Evolutionary conservation across 768 basidiomycete species (phyloP).

Genomic region (Leccinum broughii): DNA sequence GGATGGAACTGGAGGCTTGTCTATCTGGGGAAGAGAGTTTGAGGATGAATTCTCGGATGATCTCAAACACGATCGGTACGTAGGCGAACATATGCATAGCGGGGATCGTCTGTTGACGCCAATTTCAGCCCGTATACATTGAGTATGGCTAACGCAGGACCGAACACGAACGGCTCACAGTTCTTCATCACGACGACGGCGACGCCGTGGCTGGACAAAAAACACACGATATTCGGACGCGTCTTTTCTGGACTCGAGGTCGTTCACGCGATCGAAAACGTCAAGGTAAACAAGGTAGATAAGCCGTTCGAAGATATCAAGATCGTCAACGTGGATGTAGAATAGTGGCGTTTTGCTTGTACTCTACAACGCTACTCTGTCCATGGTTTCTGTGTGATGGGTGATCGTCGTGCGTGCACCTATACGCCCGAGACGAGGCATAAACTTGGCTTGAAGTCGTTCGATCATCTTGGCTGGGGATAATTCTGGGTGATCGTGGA

Average conservation of each 20-base stretch:
- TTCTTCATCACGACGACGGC: slow-evolving; percentile 98
- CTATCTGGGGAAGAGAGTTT: slow-evolving; percentile 88
- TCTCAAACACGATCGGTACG: slow-evolving; percentile 85
- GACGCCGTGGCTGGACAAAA: slow-evolving; percentile 90
- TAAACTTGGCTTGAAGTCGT: slow-evolving; percentile 37
- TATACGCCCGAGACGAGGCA: slow-evolving; percentile 28
- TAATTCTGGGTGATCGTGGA: slow-evolving; percentile 13
- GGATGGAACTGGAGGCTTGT: slow-evolving; percentile 89
- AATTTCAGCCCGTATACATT: slow-evolving; percentile 81
- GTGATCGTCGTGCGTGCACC: slow-evolving; percentile 25
- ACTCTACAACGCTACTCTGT: slow-evolving; percentile 49
- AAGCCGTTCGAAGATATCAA: slow-evolving; percentile 95
- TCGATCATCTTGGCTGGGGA: slow-evolving; percentile 26
- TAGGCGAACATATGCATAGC: background rate
- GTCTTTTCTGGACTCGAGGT: slow-evolving; percentile 87
- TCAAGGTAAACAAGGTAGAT: slow-evolving; percentile 79
- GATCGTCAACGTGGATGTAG: slow-evolving; percentile 77
- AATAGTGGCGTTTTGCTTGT: slow-evolving; percentile 38
- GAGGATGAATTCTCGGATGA: slow-evolving; percentile 93
- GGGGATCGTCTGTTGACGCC: slow-evolving; percentile 4
- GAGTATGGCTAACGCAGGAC: slow-evolving; percentile 94
- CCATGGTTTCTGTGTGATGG: slow-evolving; percentile 39
- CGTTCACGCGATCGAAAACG: slow-evolving; percentile 89
- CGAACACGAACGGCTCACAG: slow-evolving; percentile 90
- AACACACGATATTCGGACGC: slow-evolving; percentile 91